Percentiles rank a stretch among this genome's conserved stretches.
phyloP scores from a whole-genome alignment of 1,284 basidiomycete genomes.

The Apiotrichum gracile region DNA sequence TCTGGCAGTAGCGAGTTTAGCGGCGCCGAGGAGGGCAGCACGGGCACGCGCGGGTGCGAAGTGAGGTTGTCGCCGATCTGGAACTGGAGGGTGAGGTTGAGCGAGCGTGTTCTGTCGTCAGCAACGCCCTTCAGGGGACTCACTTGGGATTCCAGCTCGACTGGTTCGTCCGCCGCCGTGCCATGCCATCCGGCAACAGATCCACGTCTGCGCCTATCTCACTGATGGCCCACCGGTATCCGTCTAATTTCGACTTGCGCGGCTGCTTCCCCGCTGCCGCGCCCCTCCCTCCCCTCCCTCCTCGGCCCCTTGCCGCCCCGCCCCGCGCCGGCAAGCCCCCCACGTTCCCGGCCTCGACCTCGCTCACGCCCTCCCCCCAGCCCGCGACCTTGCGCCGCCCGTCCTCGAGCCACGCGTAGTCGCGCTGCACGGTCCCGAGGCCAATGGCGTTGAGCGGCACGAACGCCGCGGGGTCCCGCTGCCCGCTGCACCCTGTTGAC shows the following conservation, averaged over 20 bases:
- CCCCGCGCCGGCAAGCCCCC: too few species aligned
- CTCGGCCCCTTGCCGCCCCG: slow-evolving; percentile 28
- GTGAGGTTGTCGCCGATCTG: slow-evolving; percentile 41
- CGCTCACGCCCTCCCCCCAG: slow-evolving; percentile 64
- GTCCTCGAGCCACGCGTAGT: slow-evolving; percentile 77
- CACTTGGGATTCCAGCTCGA: slow-evolving; percentile 75
- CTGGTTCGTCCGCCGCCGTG: slow-evolving; percentile 64
- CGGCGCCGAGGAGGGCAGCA: slow-evolving; percentile 19
- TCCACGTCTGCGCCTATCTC: slow-evolving; percentile 64
- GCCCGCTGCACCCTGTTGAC: slow-evolving; percentile 60
- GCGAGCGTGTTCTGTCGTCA: slow-evolving; percentile 44
- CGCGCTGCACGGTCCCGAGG: slow-evolving; percentile 75
- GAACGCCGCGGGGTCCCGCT: slow-evolving; percentile 65
- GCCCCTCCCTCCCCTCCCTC: slow-evolving; percentile 39
- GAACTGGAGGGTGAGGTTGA: slow-evolving; percentile 68
- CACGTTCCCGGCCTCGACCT: slow-evolving; percentile 8
- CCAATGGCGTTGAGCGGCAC: slow-evolving; percentile 72
- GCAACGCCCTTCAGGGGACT: slow-evolving; percentile 29
- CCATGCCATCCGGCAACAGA: slow-evolving; percentile 75
- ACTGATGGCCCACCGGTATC: slow-evolving; percentile 58
- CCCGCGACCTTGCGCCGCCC: slow-evolving; percentile 62
- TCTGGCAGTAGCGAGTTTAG: slow-evolving; percentile 21
- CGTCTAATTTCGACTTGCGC: slow-evolving; percentile 54
- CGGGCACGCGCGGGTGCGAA: slow-evolving; percentile 24
- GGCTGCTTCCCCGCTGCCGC: slow-evolving; percentile 27